A percentile compares a stretch with the other conserved stretches of the same genome.
Evolutionary conservation across 139 green algal species (phyloP).

Genomic region (Ulvella scutata): DNA sequence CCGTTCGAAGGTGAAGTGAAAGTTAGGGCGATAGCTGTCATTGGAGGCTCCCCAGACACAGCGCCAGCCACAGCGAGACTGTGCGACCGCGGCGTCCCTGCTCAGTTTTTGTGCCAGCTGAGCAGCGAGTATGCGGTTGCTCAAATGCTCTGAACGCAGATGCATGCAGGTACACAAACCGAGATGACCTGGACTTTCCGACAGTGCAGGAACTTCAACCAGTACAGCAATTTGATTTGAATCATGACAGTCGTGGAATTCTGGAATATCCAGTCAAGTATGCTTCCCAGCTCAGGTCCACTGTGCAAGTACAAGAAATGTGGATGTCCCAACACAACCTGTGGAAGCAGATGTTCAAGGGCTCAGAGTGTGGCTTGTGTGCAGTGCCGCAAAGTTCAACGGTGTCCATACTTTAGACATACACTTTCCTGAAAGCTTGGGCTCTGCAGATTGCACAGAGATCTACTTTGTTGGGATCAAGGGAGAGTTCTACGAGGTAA

Average conservation of each 20-base stretch:
- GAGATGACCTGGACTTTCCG: conserved; percentile 73
- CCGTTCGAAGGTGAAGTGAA: conserved; percentile 70
- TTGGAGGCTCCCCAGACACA: conserved; percentile 34
- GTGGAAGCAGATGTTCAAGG: not conserved
- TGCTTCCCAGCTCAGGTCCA: too few relatives aligned
- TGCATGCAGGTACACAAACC: conserved; percentile 44
- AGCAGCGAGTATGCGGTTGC: not conserved
- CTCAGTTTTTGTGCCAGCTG: not conserved
- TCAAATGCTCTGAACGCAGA: not conserved
- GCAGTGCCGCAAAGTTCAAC: conserved; percentile 62
- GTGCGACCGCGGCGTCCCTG: conserved; percentile 7
- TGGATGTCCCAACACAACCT: not conserved
- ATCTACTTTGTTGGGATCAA: conserved; percentile 74
- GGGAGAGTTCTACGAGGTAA: conserved; percentile 54
- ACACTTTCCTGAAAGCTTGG: conserved; percentile 51
- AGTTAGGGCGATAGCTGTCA: conserved; percentile 63
- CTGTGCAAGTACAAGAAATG: not conserved
- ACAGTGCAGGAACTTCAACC: conserved; percentile 27
- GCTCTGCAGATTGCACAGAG: conserved; percentile 31
- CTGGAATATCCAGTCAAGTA: conserved; percentile 30
- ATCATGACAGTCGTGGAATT: conserved; percentile 28
- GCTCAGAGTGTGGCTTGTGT: not conserved
- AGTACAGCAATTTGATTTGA: conserved; percentile 68
- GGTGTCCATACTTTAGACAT: conserved; percentile 65
- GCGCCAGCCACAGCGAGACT: conserved; percentile 40